A percentile compares a stretch with the other conserved stretches of the same genome.
Evolutionary conservation across 495 filamentous ascomycete species (phyloP).

Genomic region (Penicillium verhagenii): DNA sequence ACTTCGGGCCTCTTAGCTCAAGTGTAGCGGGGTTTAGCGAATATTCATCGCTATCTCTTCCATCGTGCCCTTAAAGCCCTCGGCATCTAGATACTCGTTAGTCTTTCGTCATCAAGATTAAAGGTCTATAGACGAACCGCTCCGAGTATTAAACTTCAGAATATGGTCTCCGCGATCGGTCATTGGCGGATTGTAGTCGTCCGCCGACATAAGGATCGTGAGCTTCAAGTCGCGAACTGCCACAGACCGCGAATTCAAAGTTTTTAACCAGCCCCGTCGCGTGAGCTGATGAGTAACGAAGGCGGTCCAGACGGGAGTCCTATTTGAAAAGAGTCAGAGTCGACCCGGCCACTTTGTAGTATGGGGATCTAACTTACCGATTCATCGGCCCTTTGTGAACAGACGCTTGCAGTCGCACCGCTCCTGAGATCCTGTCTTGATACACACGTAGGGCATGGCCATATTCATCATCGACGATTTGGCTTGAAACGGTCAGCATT

Average conservation of each 20-base stretch:
- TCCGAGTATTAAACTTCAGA: slow-evolving; percentile 34
- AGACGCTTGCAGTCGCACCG: slow-evolving; percentile 57
- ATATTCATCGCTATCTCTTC: slow-evolving; percentile 16
- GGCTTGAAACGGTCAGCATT: slow-evolving; percentile 40
- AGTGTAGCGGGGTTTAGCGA: neutral
- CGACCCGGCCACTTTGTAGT: neutral
- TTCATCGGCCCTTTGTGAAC: slow-evolving; percentile 42
- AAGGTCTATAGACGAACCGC: slow-evolving; percentile 24
- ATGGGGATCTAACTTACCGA: slow-evolving; percentile 26
- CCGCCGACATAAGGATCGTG: slow-evolving; percentile 58
- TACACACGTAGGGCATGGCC: slow-evolving; percentile 72
- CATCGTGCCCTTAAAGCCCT: slow-evolving; percentile 31
- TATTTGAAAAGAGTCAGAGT: slow-evolving; percentile 15
- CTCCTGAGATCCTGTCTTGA: slow-evolving; percentile 61
- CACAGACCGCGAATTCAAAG: slow-evolving; percentile 49
- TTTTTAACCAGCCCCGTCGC: slow-evolving; percentile 57
- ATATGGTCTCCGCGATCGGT: slow-evolving; percentile 36
- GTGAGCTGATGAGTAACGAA: slow-evolving; percentile 64
- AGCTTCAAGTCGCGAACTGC: slow-evolving; percentile 60
- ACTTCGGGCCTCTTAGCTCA: neutral
- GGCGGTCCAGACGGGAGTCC: slow-evolving; percentile 70
- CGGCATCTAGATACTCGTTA: slow-evolving; percentile 32
- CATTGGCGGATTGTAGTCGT: slow-evolving; percentile 47
- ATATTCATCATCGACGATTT: slow-evolving; percentile 69
- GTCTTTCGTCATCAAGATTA: neutral